Conservation (phyloP, 2,329 filamentous ascomycete genomes). For the Verticillium albo-atrum region DNA sequence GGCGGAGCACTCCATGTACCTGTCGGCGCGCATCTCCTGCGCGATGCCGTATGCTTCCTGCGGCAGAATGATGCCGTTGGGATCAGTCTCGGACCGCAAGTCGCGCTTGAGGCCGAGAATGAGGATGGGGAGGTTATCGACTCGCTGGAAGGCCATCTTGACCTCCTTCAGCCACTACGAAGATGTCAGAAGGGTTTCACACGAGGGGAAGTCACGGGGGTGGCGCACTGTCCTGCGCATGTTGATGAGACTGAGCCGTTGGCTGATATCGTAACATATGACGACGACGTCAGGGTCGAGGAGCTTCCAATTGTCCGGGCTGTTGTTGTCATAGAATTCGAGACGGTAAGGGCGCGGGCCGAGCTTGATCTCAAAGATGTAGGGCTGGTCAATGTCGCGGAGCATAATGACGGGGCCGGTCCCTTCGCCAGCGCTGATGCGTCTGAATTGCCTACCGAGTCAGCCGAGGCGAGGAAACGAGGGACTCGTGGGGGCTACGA, state of each 20-base stretch:
- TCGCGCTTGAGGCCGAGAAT: slow-evolving; percentile 59
- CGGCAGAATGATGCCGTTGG: slow-evolving; percentile 56
- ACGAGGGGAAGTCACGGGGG: neutral
- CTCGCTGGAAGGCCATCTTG: slow-evolving; percentile 40
- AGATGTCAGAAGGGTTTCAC: neutral
- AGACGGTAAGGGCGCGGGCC: slow-evolving; percentile 40
- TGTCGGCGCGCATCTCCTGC: slow-evolving; percentile 56
- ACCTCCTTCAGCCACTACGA: slow-evolving; percentile 55
- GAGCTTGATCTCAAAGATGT: slow-evolving; percentile 49
- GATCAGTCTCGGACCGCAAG: slow-evolving; percentile 51
- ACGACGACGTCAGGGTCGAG: slow-evolving; percentile 54
- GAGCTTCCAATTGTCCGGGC: slow-evolving; percentile 54
- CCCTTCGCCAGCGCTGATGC: slow-evolving; percentile 44
- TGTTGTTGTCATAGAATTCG: slow-evolving; percentile 56
- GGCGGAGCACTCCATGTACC: slow-evolving; percentile 61
- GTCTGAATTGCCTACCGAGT: slow-evolving; percentile 27
- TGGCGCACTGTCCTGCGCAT: slow-evolving; percentile 44
- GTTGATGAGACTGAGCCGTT: slow-evolving; percentile 53
- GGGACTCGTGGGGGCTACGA: slow-evolving; percentile 22
- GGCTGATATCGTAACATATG: slow-evolving; percentile 59
- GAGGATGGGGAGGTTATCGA: slow-evolving; percentile 48
- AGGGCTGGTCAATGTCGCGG: slow-evolving; percentile 56
- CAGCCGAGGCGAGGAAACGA: neutral
- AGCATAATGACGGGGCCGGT: slow-evolving; percentile 42
- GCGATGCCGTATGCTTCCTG: slow-evolving; percentile 54